Conservation (phyloP, 2,329 filamentous ascomycete species). For the Apiospora marii region DNA sequence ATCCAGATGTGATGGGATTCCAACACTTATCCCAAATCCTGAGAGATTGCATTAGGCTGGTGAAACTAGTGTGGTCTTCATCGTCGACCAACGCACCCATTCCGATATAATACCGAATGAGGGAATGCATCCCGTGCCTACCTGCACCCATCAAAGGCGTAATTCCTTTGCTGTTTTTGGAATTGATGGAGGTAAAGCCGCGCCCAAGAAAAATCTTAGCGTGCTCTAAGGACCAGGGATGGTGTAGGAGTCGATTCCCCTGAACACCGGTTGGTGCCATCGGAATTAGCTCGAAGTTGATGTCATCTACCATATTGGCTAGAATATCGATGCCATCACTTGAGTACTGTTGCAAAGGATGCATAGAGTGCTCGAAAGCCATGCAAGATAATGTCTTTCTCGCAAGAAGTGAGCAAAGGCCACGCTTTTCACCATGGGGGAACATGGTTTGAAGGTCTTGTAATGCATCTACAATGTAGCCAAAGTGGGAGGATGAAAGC, state of each 20-base stretch:
- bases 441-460: no score
- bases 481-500: no score
- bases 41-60: not conserved
- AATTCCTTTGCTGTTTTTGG: not conserved
- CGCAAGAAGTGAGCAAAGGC: no score
- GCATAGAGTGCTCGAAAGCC: no score
- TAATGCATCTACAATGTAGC: no score
- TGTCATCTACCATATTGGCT: not conserved
- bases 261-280: no score
- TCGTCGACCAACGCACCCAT: not conserved
- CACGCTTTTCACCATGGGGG: no score
- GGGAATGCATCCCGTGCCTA: not conserved
- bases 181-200: not conserved
- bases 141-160: slow-evolving; percentile 11
- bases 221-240: not conserved
- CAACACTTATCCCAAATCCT: no score
- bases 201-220: not conserved
- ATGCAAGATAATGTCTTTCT: no score
- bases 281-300: not conserved
- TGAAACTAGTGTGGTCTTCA: not conserved
- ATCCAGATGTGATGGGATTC: no score
- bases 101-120: not conserved
- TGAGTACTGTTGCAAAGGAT: no score
- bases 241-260: not conserved
- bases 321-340: no score